Conservation (phyloP, 805 yeast genomes). For the Isabelozyma heimii region DNA sequence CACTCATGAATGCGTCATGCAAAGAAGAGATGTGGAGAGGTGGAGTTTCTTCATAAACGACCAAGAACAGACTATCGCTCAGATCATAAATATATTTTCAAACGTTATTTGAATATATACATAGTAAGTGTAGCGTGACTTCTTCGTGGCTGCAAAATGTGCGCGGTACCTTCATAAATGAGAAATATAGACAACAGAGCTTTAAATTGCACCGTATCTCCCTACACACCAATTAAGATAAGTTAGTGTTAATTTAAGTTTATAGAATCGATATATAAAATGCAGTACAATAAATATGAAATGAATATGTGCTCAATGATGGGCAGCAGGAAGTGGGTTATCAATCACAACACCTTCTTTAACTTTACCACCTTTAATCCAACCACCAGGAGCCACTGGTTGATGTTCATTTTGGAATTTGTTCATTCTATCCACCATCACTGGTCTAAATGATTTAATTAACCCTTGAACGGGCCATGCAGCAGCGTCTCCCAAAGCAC, state of each 20-base stretch:
- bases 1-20: no score
- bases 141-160: no score
- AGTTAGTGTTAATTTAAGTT: neutral
- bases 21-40: no score
- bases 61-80: no score
- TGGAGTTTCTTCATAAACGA: no score
- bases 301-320: constrained; percentile 18
- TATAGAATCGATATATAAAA: neutral
- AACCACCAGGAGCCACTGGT: constrained; percentile 67
- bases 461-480: constrained; percentile 94
- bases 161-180: no score
- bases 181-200: no score
- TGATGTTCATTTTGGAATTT: constrained; percentile 53
- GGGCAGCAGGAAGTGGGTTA: constrained; percentile 50
- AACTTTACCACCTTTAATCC: constrained; percentile 62
- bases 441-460: constrained; percentile 80
- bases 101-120: no score
- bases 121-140: no score
- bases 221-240: neutral
- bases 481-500: constrained; percentile 91
- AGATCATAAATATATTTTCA: no score
- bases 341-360: constrained; percentile 64
- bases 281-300: constrained; percentile 1
- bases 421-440: constrained; percentile 71
- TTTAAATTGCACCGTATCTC: neutral